Base-by-base conservation (phyloP, 2,329 filamentous ascomycete species). In the Coniochaeta prunicola region DNA sequence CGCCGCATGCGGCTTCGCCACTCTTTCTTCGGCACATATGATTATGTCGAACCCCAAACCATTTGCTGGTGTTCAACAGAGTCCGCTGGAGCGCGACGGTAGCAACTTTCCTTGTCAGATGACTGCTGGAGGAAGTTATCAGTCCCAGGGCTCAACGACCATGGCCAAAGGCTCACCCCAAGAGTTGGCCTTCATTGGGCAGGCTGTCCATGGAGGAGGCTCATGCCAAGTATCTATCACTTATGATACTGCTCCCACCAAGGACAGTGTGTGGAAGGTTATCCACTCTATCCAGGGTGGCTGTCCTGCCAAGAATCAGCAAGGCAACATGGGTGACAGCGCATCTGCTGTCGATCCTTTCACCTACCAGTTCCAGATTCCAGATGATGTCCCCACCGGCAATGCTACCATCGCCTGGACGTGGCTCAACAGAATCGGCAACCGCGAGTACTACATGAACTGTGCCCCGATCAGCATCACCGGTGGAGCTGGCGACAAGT, bases 391-490 rank as follows among this genome's bases (percentile, higher is more conserved):
- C 53, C 84, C 87, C 9, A 76, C 86, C 1, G 94, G 93, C 4
- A 82, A 92, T 42, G 92, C 89, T 28, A 90, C 87, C 0, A 79
- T 97, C 5, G 91, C 91, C 0, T 97, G 92, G 92, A 91, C 91
- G 0, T 97, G 94, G 94, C 85, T 96, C 74, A 97, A 97, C 78
- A 89, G 88, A 60, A 69, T 96, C 10, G 94, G 94, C 2, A 96
- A 96, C 77, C 87, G 92, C 1, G 94, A 97, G 71, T 91, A 96
- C 81, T 97, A 97, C 80, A 96, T 96, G 92, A 96, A 96, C 81
- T 99, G 93, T 66, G 91, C 89, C 0, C 85, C 90, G 0, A 73
- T 96, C 54, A 81, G 79, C 0, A 79, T 97, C 26, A 83, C 83
- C 0, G 83, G 83, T 9, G 64, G 62, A 0, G 74, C 73, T 0